Evolutionary conservation across 2,329 filamentous ascomycete species (phyloP).

Genomic region (Lachnum nothofagi): DNA sequence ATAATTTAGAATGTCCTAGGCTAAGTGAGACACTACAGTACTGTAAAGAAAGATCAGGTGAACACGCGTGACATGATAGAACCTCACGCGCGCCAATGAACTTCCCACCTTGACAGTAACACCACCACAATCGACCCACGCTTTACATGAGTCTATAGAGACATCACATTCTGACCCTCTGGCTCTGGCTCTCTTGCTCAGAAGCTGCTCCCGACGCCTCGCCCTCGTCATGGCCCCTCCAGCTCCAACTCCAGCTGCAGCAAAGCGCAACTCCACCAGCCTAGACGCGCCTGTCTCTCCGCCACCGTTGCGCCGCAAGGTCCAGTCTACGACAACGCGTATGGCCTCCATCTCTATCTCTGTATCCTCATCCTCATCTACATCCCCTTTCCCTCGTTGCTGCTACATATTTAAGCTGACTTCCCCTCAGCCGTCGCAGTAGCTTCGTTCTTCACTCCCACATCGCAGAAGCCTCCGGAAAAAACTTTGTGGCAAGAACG

Average conservation of each 20-base stretch:
- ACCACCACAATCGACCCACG: too few relatives aligned
- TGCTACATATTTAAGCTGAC: conserved; percentile 14
- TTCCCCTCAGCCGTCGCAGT: conserved; percentile 59
- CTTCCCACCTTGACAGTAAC: too few relatives aligned
- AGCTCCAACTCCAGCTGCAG: conserved; percentile 10
- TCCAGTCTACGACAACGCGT: conserved; percentile 34
- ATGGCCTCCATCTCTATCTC: conserved; percentile 8
- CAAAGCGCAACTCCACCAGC: conserved; percentile 26
- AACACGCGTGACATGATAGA: too few relatives aligned
- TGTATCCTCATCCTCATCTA: neutral
- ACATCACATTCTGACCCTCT: neutral
- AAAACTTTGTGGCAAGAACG: conserved; percentile 67
- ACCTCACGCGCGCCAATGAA: too few relatives aligned
- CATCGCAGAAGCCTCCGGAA: conserved; percentile 78
- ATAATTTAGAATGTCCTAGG: too few relatives aligned
- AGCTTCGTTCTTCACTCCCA: conserved; percentile 80
- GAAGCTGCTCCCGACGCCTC: neutral
- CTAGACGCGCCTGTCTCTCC: conserved; percentile 28
- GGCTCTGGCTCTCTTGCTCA: neutral
- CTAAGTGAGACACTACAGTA: too few relatives aligned
- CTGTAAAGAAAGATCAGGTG: too few relatives aligned
- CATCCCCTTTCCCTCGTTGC: too few relatives aligned
- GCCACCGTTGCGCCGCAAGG: conserved; percentile 32
- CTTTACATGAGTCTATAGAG: too few relatives aligned
- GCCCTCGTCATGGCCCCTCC: conserved; percentile 21